Percentiles rank a stretch among this genome's conserved stretches.
Evolutionary conservation across 2,329 filamentous ascomycete genomes (phyloP).

Genomic region (Calycina herbarum): DNA sequence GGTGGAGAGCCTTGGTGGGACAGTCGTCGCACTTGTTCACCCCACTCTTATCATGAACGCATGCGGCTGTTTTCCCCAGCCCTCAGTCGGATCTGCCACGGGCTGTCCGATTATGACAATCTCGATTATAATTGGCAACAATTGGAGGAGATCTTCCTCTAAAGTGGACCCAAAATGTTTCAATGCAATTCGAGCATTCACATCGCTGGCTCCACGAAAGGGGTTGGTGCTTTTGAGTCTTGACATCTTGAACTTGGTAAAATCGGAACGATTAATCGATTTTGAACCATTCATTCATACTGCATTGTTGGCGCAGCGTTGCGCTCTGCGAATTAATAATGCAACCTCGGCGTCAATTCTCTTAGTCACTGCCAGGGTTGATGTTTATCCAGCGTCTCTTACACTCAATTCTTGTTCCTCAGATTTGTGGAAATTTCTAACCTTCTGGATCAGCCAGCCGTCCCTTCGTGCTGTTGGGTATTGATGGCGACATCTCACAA

Average conservation of each 20-base stretch:
- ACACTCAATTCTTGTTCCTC: not conserved
- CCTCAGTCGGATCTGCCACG: not conserved
- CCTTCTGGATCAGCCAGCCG: not conserved
- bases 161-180: not conserved
- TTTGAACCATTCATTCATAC: not conserved
- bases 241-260: not conserved
- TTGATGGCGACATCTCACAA: not conserved
- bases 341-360: not conserved
- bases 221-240: not conserved
- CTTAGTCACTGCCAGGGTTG: not conserved
- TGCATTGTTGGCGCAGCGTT: not conserved
- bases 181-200: not conserved
- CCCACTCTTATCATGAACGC: not conserved
- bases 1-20: not conserved
- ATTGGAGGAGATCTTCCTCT: not conserved
- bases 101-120: not conserved
- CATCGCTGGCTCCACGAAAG: not conserved
- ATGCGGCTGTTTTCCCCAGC: constrained; percentile 1
- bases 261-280: not conserved
- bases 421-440: not conserved
- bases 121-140: no score
- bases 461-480: not conserved
- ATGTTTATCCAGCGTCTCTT: not conserved
- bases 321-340: not conserved
- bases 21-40: not conserved